Evolutionary conservation across 192 early-diverging fungal genomes (phyloP).

Genomic region (Backusella tarrabulga): DNA sequence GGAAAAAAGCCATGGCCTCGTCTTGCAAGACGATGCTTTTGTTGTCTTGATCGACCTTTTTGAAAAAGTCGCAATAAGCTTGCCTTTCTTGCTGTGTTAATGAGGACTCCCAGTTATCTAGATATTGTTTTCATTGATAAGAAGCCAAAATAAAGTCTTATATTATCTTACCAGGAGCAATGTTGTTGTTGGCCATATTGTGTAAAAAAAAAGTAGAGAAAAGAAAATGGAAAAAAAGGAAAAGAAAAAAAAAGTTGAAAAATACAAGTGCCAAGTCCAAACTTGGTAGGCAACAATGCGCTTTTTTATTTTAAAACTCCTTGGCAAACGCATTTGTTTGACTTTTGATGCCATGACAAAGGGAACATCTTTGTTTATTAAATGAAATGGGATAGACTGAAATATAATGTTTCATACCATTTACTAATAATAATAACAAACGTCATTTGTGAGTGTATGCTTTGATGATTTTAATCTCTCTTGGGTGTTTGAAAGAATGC

Average conservation of each 20-base stretch:
- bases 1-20: conserved; percentile 68
- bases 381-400: too few relatives aligned
- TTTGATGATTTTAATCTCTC: too few relatives aligned
- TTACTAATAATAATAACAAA: too few relatives aligned
- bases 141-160: background rate
- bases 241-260: background rate
- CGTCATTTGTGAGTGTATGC: too few relatives aligned
- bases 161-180: background rate
- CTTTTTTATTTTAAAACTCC: background rate
- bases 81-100: conserved; percentile 49
- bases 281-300: background rate
- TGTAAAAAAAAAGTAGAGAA: background rate
- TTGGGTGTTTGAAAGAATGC: too few relatives aligned
- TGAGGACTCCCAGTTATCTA: background rate
- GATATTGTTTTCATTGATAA: background rate
- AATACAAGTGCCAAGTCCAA: background rate
- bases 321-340: background rate
- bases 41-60: conserved; percentile 59
- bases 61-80: conserved; percentile 59
- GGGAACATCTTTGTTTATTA: too few relatives aligned
- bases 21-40: conserved; percentile 65
- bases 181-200: background rate
- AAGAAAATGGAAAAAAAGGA: background rate
- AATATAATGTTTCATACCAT: too few relatives aligned
- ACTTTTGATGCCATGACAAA: background rate